Conservation (phyloP, 805 yeast species). For the Wickerhamiella vanderwaltii region DNA sequence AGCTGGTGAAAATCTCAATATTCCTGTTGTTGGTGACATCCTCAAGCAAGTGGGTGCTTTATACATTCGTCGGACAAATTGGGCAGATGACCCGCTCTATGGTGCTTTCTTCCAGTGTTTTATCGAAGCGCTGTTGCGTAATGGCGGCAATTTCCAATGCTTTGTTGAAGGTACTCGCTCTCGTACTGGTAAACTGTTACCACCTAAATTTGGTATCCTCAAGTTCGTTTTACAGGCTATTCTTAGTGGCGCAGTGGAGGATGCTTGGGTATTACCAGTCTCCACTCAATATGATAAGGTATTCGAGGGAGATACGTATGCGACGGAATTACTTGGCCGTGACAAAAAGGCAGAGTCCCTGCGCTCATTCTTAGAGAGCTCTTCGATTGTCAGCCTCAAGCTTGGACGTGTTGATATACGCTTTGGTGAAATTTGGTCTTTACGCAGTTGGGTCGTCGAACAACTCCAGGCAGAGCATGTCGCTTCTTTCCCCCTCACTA, state of each 20-base stretch:
- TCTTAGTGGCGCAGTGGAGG: conserved; percentile 32
- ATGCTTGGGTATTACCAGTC: conserved; percentile 40
- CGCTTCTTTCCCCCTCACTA: conserved; percentile 9
- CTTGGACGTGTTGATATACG: conserved; percentile 34
- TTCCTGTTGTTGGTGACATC: conserved; percentile 41
- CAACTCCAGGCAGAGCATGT: conserved; percentile 22
- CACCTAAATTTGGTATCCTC: conserved; percentile 51
- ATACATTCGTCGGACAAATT: conserved; percentile 42
- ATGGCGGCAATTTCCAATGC: conserved; percentile 44
- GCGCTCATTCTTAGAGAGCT: conserved; percentile 27
- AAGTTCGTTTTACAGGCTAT: conserved; percentile 40
- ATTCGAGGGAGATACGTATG: conserved; percentile 42
- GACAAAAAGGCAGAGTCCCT: conserved; percentile 46
- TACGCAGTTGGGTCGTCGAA: conserved; percentile 25
- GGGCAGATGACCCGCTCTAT: conserved; percentile 32
- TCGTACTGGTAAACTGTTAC: conserved; percentile 48
- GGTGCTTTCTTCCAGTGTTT: conserved; percentile 32
- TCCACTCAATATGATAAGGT: conserved; percentile 50
- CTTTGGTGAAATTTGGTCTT: conserved; percentile 33
- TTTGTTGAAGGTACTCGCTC: conserved; percentile 58
- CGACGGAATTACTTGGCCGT: conserved; percentile 43
- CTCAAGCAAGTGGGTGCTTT: conserved; percentile 44
- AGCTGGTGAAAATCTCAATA: conserved; percentile 56
- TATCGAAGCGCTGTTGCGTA: conserved; percentile 37
- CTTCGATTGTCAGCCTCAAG: conserved; percentile 26